These are phyloP conservation scores for Collybia mongolica DNA, from an alignment of 768 basidiomycete genomes.

Conservation along the genomic window DNA sequence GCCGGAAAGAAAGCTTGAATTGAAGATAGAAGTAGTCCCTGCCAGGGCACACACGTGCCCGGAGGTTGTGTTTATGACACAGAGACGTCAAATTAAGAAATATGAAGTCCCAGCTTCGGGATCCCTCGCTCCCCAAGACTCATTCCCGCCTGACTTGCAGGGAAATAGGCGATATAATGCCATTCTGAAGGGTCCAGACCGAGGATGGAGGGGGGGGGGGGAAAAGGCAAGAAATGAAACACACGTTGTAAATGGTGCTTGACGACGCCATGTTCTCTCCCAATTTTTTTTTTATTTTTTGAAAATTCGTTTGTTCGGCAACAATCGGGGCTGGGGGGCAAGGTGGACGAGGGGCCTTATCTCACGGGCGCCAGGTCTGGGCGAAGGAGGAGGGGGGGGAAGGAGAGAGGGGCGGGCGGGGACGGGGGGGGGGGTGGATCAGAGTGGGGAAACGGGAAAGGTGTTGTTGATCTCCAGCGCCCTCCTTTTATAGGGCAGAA, in stretches of 20 bases:
- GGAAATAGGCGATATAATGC: slow-evolving; percentile 5
- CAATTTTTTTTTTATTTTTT: not conserved
- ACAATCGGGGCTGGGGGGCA: no score
- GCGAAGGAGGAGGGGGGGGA: slow-evolving; percentile 2
- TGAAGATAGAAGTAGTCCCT: slow-evolving; percentile 9
- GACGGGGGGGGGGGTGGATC: slow-evolving; percentile 9
- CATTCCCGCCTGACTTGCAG: slow-evolving; percentile 8
- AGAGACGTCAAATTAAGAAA: slow-evolving; percentile 17
- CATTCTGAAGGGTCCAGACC: not conserved
- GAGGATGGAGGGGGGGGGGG: not conserved
- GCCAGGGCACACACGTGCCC: slow-evolving; percentile 19
- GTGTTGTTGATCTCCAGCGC: slow-evolving; percentile 15
- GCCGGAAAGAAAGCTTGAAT: slow-evolving; percentile 3
- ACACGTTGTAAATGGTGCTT: slow-evolving; percentile 30
- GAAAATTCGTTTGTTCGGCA: not conserved
- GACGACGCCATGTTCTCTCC: slow-evolving; percentile 22
- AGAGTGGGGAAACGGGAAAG: slow-evolving; percentile 14
- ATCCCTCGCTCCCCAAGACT: not conserved
- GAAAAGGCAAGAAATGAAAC: slow-evolving; percentile 22
- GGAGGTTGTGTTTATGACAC: slow-evolving; percentile 16
- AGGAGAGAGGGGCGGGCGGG: slow-evolving; percentile 1
- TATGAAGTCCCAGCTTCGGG: not conserved
- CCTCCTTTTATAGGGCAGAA: slow-evolving; percentile 20
- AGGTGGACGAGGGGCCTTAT: not conserved
- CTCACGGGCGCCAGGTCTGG: no score